Percentiles rank a stretch among this genome's conserved stretches.
Conservation (phyloP, 805 yeast species). For the Candida adriatica region DNA sequence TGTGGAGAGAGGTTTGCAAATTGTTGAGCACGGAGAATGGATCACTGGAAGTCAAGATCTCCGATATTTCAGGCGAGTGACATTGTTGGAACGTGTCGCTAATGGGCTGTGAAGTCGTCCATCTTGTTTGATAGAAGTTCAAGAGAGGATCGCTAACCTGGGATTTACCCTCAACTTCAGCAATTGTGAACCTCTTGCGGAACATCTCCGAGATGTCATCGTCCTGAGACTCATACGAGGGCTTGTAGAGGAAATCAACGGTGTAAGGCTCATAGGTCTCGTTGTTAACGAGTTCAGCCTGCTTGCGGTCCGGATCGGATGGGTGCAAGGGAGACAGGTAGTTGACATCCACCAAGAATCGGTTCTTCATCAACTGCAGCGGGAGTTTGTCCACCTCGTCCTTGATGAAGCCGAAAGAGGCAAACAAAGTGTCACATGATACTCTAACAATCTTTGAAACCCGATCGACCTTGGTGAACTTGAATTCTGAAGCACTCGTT, state of each 20-base stretch:
- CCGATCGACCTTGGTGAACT: slow-evolving; percentile 46
- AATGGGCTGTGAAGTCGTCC: slow-evolving; percentile 19
- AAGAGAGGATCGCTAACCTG: slow-evolving; percentile 14
- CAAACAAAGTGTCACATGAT: slow-evolving; percentile 55
- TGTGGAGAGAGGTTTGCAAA: slow-evolving; percentile 7
- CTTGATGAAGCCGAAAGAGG: slow-evolving; percentile 60
- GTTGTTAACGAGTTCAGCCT: slow-evolving; percentile 12
- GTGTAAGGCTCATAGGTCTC: slow-evolving; percentile 7
- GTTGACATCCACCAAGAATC: slow-evolving; percentile 45
- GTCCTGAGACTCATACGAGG: slow-evolving; percentile 8
- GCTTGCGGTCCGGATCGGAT: slow-evolving; percentile 13
- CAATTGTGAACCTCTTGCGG: slow-evolving; percentile 7
- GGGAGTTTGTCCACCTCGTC: slow-evolving; percentile 59
- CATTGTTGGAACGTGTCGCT: slow-evolving; percentile 11
- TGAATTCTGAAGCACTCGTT: slow-evolving; percentile 28
- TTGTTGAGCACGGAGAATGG: slow-evolving; percentile 3
- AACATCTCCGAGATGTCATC: slow-evolving; percentile 9
- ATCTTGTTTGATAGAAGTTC: slow-evolving; percentile 9
- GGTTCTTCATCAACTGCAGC: slow-evolving; percentile 39
- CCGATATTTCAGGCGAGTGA: not conserved
- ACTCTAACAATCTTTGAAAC: slow-evolving; percentile 59
- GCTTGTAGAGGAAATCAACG: slow-evolving; percentile 16
- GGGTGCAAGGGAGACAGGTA: slow-evolving; percentile 38
- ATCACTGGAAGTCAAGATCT: slow-evolving; percentile 7
- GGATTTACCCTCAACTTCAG: slow-evolving; percentile 4